phyloP scores from a whole-genome alignment of 169 alveolate genomes.

The Cryptosporidium xiaoi region DNA sequence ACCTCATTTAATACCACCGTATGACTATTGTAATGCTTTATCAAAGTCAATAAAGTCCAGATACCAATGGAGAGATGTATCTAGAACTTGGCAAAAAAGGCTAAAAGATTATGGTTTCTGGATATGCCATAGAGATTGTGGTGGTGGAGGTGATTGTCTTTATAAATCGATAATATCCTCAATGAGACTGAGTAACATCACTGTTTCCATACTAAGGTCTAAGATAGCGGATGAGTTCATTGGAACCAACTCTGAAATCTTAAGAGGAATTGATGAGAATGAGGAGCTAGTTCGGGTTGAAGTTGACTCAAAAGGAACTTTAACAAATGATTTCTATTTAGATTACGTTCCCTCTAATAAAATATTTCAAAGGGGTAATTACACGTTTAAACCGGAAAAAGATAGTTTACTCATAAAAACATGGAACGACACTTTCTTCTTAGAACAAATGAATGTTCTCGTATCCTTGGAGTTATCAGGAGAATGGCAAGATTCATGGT shows the following conservation, averaged over 20 bases:
- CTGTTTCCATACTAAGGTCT: slow-evolving; percentile 8
- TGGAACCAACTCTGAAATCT: slow-evolving; percentile 2
- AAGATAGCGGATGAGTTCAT: slow-evolving; percentile 44
- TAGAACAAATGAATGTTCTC: slow-evolving; percentile 38
- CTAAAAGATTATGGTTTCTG: slow-evolving; percentile 49
- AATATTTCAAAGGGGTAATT: neutral
- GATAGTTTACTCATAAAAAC: neutral
- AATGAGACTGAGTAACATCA: neutral
- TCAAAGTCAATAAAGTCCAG: slow-evolving; percentile 10
- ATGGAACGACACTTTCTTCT: slow-evolving; percentile 22
- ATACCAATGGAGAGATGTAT: slow-evolving; percentile 43
- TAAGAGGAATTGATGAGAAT: neutral
- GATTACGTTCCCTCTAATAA: neutral
- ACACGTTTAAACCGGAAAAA: neutral
- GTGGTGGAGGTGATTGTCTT: slow-evolving; percentile 72
- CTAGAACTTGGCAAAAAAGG: slow-evolving; percentile 55
- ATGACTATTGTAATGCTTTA: slow-evolving; percentile 13
- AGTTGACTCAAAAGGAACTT: neutral
- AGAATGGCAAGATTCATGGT: slow-evolving; percentile 66
- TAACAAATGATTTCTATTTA: neutral
- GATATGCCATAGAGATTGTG: slow-evolving; percentile 69
- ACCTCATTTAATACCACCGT: neutral
- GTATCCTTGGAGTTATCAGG: slow-evolving; percentile 10
- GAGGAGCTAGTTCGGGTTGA: neutral
- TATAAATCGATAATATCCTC: slow-evolving; percentile 52